Conservation (phyloP, 768 basidiomycete species). For the Boletus edulis region DNA sequence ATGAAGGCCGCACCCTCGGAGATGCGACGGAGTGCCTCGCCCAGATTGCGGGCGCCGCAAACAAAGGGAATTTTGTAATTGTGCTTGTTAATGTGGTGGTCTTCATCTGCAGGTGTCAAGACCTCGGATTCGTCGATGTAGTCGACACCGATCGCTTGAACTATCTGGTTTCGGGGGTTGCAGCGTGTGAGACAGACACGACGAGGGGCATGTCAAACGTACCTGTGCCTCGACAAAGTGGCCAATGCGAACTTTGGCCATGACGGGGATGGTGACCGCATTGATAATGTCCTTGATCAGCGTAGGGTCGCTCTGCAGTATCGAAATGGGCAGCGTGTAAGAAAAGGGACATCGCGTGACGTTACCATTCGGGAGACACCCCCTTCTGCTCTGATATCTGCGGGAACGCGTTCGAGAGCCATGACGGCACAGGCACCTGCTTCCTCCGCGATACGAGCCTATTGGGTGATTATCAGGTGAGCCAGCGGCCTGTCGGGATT, state of each 20-base stretch:
- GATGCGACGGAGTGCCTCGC: slow-evolving; percentile 94
- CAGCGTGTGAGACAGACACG: not conserved
- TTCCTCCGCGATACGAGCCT: slow-evolving; percentile 96
- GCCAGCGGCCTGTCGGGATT: not conserved
- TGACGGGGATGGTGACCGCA: slow-evolving; percentile 95
- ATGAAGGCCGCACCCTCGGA: slow-evolving; percentile 98
- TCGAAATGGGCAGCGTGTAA: not conserved
- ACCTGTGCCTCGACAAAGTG: slow-evolving; percentile 98
- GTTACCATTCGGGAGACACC: slow-evolving; percentile 96
- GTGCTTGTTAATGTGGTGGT: slow-evolving; percentile 97
- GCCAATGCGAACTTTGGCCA: slow-evolving; percentile 95
- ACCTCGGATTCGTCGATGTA: slow-evolving; percentile 97
- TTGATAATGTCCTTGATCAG: slow-evolving; percentile 97
- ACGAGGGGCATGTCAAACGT: slow-evolving; percentile 4
- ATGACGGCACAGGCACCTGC: slow-evolving; percentile 98
- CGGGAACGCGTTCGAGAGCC: slow-evolving; percentile 93
- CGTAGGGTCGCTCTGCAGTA: slow-evolving; percentile 75
- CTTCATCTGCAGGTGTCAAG: slow-evolving; percentile 93
- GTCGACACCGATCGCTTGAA: slow-evolving; percentile 92
- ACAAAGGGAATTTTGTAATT: slow-evolving; percentile 94
- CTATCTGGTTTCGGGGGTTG: slow-evolving; percentile 53
- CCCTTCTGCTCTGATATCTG: slow-evolving; percentile 88
- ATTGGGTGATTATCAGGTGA: not conserved
- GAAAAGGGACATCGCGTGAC: slow-evolving; percentile 2
- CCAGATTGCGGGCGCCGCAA: slow-evolving; percentile 92